A percentile compares a stretch with the other conserved stretches of the same genome.
Evolutionary conservation across 345 rosid genomes (phyloP).

Genomic region (Lumnitzera littorea): DNA sequence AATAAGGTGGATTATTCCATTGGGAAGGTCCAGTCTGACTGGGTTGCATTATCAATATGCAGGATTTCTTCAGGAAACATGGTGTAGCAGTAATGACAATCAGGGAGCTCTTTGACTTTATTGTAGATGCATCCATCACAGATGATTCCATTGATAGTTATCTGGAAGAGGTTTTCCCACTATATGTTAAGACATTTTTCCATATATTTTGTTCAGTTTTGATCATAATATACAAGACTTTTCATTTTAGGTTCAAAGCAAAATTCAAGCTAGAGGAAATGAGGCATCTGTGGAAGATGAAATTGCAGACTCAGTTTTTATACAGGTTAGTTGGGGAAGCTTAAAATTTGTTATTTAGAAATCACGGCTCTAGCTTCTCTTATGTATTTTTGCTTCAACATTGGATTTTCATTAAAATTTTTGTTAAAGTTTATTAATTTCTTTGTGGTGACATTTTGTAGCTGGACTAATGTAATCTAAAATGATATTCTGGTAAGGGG

Average conservation of each 20-base stretch:
- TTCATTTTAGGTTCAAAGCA: slow-evolving; percentile 59
- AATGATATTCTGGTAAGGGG: too few species aligned
- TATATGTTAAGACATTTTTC: slow-evolving; percentile 1
- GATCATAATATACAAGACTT: slow-evolving; percentile 4
- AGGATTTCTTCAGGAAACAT: slow-evolving; percentile 88
- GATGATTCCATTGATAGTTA: slow-evolving; percentile 76
- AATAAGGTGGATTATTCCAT: not conserved
- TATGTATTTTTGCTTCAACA: not conserved
- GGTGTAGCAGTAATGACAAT: slow-evolving; percentile 96
- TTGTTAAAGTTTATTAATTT: too few species aligned
- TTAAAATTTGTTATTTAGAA: not conserved
- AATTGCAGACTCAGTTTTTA: slow-evolving; percentile 85
- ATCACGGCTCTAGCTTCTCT: not conserved
- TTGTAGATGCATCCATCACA: slow-evolving; percentile 81
- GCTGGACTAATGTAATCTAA: too few species aligned
- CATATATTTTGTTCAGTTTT: not conserved
- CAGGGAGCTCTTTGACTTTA: slow-evolving; percentile 86
- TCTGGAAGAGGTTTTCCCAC: slow-evolving; percentile 64
- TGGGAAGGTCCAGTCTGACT: not conserved
- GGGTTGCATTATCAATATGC: slow-evolving; percentile 5
- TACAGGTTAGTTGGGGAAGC: slow-evolving; percentile 50
- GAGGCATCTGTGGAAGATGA: slow-evolving; percentile 68
- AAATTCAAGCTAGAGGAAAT: slow-evolving; percentile 58
- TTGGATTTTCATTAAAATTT: too few species aligned
- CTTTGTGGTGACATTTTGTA: too few species aligned